Conservation (phyloP, 202 grass and related monocot genomes). For the Panicum virgatum region DNA sequence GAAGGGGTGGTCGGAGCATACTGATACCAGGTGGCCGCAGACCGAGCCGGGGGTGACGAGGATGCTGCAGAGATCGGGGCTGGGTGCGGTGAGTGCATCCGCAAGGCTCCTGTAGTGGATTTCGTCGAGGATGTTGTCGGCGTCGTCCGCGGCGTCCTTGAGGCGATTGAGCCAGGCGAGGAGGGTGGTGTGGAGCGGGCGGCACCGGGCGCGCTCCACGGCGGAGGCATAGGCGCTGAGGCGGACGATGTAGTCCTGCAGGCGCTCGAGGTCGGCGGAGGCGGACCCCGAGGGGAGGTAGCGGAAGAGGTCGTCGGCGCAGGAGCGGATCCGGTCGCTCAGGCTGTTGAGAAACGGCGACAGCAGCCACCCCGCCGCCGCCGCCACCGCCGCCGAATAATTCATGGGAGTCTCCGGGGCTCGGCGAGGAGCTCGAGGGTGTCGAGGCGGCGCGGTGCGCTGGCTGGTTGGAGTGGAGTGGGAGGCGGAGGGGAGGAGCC, state of each 20-base stretch:
- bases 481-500: background rate
- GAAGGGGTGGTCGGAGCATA: conserved; percentile 21
- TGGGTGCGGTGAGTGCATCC: background rate
- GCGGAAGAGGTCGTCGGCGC: background rate
- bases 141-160: conserved; percentile 24
- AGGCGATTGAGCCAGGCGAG: conserved; percentile 26
- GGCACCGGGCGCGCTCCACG: conserved; percentile 22
- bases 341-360: conserved; percentile 30
- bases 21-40: background rate
- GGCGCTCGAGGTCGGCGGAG: conserved; percentile 21
- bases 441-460: background rate
- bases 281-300: conserved; percentile 18
- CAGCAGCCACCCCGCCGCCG: conserved; percentile 30
- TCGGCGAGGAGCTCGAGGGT: background rate
- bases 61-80: background rate
- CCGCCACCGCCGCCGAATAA: background rate
- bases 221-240: conserved; percentile 3
- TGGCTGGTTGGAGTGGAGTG: conserved; percentile 6
- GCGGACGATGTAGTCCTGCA: background rate
- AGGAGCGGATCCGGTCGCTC: conserved; percentile 20
- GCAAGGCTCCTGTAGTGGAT: background rate
- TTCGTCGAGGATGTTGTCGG: conserved; percentile 38
- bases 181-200: background rate
- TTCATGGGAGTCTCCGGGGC: background rate
- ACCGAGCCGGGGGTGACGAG: background rate